Evolutionary conservation across 2,329 filamentous ascomycete genomes (phyloP), one percentile per base, ranked within the genome.

Genomic region (Aspergillus unguis): DNA sequence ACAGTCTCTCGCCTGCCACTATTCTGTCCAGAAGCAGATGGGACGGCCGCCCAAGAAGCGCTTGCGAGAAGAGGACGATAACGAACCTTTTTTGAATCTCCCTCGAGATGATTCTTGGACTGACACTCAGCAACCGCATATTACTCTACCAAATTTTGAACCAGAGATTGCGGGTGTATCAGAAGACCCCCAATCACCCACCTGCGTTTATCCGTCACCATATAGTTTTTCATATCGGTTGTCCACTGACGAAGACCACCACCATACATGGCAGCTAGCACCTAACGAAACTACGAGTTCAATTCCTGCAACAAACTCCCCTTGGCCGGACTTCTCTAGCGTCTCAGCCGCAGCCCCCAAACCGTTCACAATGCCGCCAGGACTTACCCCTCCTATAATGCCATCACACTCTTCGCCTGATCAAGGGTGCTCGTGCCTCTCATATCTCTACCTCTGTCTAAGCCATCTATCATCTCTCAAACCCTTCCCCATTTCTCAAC

Each of bases 21-120:
- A 77, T 58, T 77, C 75, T 4, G 59, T 70, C 50, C 75, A 77
- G 59, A 77, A 77, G 58, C 74, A 71, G 55, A 77, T 77, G 75
- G 75, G 75, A 27, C 66, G 75, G 11, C 75, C 75, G 1, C 72
- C 71, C 23, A 77, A 75, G 64, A 74, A 70, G 55, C 68, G 67
- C 45, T 60, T 63, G 36, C 62, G 65, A 36, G 61, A 67, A 35
- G 65, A 71, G 7, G 62, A 70, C 6, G 61, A 68, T n/a, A 57
- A 58, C 33, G 35, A 48, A 17, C 53, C 60, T 10, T 41, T 54
- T 27, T 54, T 58, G 40, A 50, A 46, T 26, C 45, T 60, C 8
- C 35, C 58, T 11, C 41, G 42, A 11, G 56, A 54, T 52, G 60
- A 58, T 26, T 17, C 58, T 27, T 68, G 66, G 62, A 50, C 57